These are phyloP conservation scores for Amauroascus verrucosus DNA, from an alignment of 2,329 filamentous ascomycete species.

Conservation along the genomic window DNA sequence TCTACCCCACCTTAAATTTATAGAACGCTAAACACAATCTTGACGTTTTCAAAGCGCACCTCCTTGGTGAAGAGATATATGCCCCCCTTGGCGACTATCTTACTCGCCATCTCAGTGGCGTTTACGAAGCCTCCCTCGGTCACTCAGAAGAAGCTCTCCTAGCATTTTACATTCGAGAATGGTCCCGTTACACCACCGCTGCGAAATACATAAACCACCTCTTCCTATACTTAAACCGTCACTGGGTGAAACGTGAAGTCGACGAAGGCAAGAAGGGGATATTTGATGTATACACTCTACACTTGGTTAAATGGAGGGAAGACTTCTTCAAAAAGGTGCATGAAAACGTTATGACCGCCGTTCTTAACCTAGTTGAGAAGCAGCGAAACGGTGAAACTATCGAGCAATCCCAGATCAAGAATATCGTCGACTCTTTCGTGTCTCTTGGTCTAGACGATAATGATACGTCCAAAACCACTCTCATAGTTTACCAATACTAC, in stretches of 20 bases:
- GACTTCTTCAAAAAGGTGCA: conserved; percentile 81
- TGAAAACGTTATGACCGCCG: conserved; percentile 84
- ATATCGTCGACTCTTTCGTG: conserved; percentile 91
- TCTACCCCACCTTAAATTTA: conserved; percentile 15
- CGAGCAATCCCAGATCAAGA: conserved; percentile 92
- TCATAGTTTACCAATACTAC: conserved; percentile 85
- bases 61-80: conserved; percentile 93
- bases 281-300: conserved; percentile 94
- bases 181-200: conserved; percentile 88
- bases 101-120: conserved; percentile 59
- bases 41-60: conserved; percentile 54
- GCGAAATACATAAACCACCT: conserved; percentile 97
- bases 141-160: conserved; percentile 86
- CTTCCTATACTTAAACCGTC: conserved; percentile 89
- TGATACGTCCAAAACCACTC: conserved; percentile 83
- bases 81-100: conserved; percentile 83
- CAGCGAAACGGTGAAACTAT: conserved; percentile 97
- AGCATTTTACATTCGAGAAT: conserved; percentile 90
- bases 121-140: conserved; percentile 61
- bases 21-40: conserved; percentile 11
- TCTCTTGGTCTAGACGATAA: conserved; percentile 88
- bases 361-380: conserved; percentile 90
- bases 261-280: conserved; percentile 98
- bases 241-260: conserved; percentile 98
- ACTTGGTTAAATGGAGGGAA: conserved; percentile 88